A percentile compares a stretch with the other conserved stretches of the same genome.
Evolutionary conservation across 352 stramenopile genomes (phyloP).

Genomic region (Phytophthora lateralis): DNA sequence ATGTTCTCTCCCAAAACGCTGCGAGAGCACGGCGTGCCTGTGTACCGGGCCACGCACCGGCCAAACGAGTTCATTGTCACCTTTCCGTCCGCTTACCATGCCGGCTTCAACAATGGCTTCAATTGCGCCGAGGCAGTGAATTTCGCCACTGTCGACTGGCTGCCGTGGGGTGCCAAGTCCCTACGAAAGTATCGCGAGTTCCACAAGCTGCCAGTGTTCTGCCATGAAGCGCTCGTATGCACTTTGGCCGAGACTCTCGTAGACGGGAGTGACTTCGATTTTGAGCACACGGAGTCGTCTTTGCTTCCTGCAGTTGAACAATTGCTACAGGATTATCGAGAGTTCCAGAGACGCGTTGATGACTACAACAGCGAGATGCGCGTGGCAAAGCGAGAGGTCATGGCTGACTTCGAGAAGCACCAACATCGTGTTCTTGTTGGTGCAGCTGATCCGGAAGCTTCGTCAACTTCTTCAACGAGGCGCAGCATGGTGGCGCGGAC

Average conservation of each 20-base stretch:
- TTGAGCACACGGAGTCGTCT: conserved; percentile 46
- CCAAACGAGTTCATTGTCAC: conserved; percentile 99
- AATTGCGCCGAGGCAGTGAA: conserved; percentile 93
- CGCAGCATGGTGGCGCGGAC: conserved; percentile 41
- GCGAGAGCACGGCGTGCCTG: conserved; percentile 87
- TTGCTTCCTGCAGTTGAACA: conserved; percentile 70
- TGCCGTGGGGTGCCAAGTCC: conserved; percentile 80
- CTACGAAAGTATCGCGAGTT: conserved; percentile 80
- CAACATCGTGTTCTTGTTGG: conserved; percentile 14
- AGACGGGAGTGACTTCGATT: conserved; percentile 61
- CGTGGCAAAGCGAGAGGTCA: conserved; percentile 53
- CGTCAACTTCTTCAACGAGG: conserved; percentile 35
- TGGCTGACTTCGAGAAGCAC: conserved; percentile 56
- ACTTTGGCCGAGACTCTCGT: conserved; percentile 76
- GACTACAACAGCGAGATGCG: conserved; percentile 17
- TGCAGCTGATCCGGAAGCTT: conserved; percentile 13
- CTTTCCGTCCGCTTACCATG: conserved; percentile 98
- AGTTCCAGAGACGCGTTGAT: conserved; percentile 53
- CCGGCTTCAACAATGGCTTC: conserved; percentile 97
- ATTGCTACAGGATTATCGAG: conserved; percentile 57
- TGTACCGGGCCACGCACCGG: conserved; percentile 95
- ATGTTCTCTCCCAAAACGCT: conserved; percentile 83
- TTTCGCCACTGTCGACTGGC: conserved; percentile 90
- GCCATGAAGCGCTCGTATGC: conserved; percentile 82
- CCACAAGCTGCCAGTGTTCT: conserved; percentile 85